Base-by-base conservation (phyloP, 371 early-diverging fungal species). In the Dinochytrium kinnereticum region DNA sequence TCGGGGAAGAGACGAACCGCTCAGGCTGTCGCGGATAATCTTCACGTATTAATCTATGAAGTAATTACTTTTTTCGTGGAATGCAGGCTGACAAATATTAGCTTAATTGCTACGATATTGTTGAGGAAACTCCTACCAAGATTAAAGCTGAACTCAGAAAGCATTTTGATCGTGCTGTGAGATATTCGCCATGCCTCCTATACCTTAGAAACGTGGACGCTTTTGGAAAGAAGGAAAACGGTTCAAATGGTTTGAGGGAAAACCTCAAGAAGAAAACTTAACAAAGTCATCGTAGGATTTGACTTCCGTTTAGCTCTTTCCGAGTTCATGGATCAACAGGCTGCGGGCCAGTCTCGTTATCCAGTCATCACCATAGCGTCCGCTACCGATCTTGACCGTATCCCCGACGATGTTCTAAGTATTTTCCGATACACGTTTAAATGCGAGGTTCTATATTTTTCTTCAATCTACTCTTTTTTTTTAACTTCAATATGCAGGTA, bases 181-280 rank as follows among this genome's bases (percentile, higher is more conserved):
- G 87, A 0, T 88, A 90, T 59, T 87, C 92, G 1, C 97, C 97
- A 1, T 94, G 94, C 71, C 77, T 95, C 21, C 79, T 95, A 1
- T 80, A 95, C 24, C 72, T 97, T 19, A 80, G 90, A n/a, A 86
- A 91, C 65, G 83, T 96, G 36, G 96, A 96, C 51, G 94, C 91
- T 0, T 78, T 96, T 24, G 91, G 90, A 0, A 88, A 87, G 28
- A 66, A 37, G 44, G 66, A 66, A 34, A 34, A 31, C 28, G 44
- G n/a, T 21, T 10, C 66, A 13, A 17, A 13, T 10, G 36, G 61
- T 34, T n/a, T n/a, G n/a, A n/a, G n/a, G n/a, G n/a, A n/a, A n/a
- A n/a, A n/a, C n/a, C n/a, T n/a, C n/a, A n/a, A n/a, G n/a, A n/a
- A n/a, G n/a, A n/a, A n/a, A n/a, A n/a, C n/a, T n/a, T n/a, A n/a